phyloP scores from a whole-genome alignment of 768 basidiomycete genomes.

The Suillus tomentosus region DNA sequence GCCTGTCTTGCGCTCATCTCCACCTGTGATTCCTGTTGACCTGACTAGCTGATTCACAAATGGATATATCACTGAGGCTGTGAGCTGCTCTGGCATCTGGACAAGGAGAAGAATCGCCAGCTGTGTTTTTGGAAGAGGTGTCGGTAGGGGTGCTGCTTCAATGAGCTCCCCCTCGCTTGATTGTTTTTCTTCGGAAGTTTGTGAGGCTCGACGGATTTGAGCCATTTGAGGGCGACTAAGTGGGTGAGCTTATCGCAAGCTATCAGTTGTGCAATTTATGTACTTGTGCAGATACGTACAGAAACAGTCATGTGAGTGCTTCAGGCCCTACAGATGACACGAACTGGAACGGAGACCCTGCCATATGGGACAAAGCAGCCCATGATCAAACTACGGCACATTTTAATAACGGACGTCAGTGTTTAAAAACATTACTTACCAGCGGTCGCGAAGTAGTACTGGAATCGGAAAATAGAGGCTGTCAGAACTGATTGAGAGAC shows the following conservation, averaged over 20 bases:
- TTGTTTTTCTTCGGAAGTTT: not conserved
- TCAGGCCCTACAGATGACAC: not conserved
- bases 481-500: not conserved
- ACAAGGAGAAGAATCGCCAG: conserved; percentile 41
- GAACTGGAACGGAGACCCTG: not conserved
- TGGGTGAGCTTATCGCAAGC: not conserved
- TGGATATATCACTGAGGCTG: conserved; percentile 46
- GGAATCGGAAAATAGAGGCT: not conserved
- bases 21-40: conserved; percentile 45
- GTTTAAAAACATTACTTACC: not conserved
- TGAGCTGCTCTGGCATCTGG: conserved; percentile 46
- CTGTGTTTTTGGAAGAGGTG: conserved; percentile 44
- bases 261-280: not conserved
- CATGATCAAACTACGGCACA: not conserved
- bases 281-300: not conserved
- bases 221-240: not conserved
- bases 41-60: conserved; percentile 49
- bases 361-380: not conserved
- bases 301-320: not conserved
- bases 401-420: not conserved
- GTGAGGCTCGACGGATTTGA: not conserved
- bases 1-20: conserved; percentile 46
- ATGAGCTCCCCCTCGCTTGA: not conserved
- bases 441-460: not conserved
- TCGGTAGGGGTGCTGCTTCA: conserved; percentile 10